phyloP scores from a whole-genome alignment of 2,329 filamentous ascomycete genomes.

The Venturia pyrina region DNA sequence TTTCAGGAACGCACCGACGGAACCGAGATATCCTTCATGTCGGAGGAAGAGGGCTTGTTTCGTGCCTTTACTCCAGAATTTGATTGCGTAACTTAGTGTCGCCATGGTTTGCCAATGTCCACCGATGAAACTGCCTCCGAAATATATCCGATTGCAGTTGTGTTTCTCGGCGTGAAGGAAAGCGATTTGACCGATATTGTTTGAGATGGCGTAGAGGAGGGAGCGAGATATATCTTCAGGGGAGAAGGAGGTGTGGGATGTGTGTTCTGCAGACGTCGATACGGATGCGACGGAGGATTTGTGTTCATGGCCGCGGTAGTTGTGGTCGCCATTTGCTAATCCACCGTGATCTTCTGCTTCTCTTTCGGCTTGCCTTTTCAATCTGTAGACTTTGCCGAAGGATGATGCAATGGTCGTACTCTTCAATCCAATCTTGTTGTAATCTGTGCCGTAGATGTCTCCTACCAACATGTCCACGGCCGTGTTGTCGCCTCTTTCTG shows the following conservation, averaged over 20 bases:
- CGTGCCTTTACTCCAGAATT: slow-evolving; percentile 89
- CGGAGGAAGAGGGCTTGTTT: slow-evolving; percentile 94
- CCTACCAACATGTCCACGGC: slow-evolving; percentile 95
- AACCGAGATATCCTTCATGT: slow-evolving; percentile 90
- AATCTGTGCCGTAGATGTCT: slow-evolving; percentile 94
- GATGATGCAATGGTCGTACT: slow-evolving; percentile 91
- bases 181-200: slow-evolving; percentile 97
- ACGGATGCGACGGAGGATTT: slow-evolving; percentile 4
- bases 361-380: slow-evolving; percentile 75
- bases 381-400: slow-evolving; percentile 92
- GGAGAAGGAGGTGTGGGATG: slow-evolving; percentile 46
- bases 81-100: slow-evolving; percentile 90
- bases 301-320: slow-evolving; percentile 15
- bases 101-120: slow-evolving; percentile 98
- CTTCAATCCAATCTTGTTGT: slow-evolving; percentile 92
- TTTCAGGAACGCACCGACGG: slow-evolving; percentile 90
- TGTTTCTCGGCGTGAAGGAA: slow-evolving; percentile 97
- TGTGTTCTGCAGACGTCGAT: slow-evolving; percentile 22
- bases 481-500: slow-evolving; percentile 82
- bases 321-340: slow-evolving; percentile 40
- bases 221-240: slow-evolving; percentile 82
- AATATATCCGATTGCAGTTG: slow-evolving; percentile 85
- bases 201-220: slow-evolving; percentile 71
- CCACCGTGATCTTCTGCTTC: slow-evolving; percentile 64
- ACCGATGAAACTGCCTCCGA: slow-evolving; percentile 92